Evolutionary conservation across 2,329 filamentous ascomycete species (phyloP).

Genomic region (Exutisphaerella laricina): DNA sequence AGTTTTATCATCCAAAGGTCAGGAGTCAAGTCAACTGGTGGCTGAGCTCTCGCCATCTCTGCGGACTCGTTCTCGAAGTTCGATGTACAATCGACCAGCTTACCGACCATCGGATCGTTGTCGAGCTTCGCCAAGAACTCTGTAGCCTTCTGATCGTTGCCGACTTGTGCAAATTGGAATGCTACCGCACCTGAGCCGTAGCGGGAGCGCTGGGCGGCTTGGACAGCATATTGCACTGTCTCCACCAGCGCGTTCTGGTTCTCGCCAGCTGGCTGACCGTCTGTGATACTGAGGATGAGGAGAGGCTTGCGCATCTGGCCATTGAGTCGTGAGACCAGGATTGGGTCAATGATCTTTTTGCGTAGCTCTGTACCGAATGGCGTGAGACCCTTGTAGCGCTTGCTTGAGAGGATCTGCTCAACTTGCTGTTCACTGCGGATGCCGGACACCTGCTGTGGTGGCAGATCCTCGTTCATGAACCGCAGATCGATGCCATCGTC

Average conservation of each 20-base stretch:
- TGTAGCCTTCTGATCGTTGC: conserved; percentile 59
- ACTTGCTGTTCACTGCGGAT: conserved; percentile 56
- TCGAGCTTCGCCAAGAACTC: conserved; percentile 61
- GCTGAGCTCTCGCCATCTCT: conserved; percentile 57
- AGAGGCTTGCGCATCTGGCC: conserved; percentile 57
- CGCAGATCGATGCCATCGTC: conserved; percentile 62
- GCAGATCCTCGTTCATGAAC: conserved; percentile 60
- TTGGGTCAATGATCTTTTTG: conserved; percentile 58
- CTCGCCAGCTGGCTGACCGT: conserved; percentile 62
- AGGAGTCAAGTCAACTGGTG: conserved; percentile 58
- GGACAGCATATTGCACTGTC: conserved; percentile 51
- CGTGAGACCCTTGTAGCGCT: conserved; percentile 61
- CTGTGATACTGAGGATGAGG: conserved; percentile 60
- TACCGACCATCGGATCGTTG: conserved; percentile 55
- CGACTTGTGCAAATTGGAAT: conserved; percentile 65
- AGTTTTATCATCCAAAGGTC: conserved; percentile 64
- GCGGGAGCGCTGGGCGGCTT: conserved; percentile 46
- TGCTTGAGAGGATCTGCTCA: conserved; percentile 51
- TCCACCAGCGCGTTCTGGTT: conserved; percentile 52
- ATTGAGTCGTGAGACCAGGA: conserved; percentile 51
- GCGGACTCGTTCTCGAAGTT: conserved; percentile 65
- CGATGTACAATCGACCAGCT: conserved; percentile 62
- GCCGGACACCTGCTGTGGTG: conserved; percentile 46
- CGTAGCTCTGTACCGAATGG: conserved; percentile 60
- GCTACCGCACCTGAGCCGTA: conserved; percentile 54